A percentile compares a stretch with the other conserved stretches of the same genome.
Evolutionary conservation across 192 early-diverging fungal species (phyloP).

Genomic region (Coemansia nantahalensis): DNA sequence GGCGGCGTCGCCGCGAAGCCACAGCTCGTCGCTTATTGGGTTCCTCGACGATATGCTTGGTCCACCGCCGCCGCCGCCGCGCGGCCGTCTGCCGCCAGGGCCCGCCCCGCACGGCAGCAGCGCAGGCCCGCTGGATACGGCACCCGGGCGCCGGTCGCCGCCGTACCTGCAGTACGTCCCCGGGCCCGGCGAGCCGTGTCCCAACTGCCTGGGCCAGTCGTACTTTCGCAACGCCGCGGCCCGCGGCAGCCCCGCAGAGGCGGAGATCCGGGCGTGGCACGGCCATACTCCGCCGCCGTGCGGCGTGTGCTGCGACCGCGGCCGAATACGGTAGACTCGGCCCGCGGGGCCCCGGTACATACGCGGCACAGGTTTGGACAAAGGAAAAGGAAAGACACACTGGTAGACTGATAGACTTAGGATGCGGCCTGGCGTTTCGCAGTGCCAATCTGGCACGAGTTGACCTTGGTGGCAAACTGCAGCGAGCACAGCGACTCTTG

Average conservation of each 20-base stretch:
- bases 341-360: too few relatives aligned
- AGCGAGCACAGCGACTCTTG: constrained; percentile 87
- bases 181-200: constrained; percentile 27
- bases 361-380: too few relatives aligned
- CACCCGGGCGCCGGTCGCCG: background rate
- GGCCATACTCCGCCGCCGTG: constrained; percentile 29
- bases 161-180: constrained; percentile 19
- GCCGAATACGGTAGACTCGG: constrained; percentile 14
- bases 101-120: background rate
- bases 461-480: constrained; percentile 95
- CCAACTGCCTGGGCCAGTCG: constrained; percentile 32
- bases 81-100: background rate
- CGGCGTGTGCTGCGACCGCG: constrained; percentile 22
- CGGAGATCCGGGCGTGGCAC: constrained; percentile 20
- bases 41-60: constrained; percentile 28
- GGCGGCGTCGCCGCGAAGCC: constrained; percentile 10
- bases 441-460: constrained; percentile 85
- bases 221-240: constrained; percentile 28
- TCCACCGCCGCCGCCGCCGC: constrained; percentile 1
- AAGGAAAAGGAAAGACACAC: constrained; percentile 1
- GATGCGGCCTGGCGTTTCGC: constrained; percentile 55
- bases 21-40: constrained; percentile 25
- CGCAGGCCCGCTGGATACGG: background rate
- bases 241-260: constrained; percentile 1
- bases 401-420: constrained; percentile 8